These are phyloP conservation scores for Botrytis squamosa DNA, from an alignment of 2,329 filamentous ascomycete genomes.

Conservation along the genomic window DNA sequence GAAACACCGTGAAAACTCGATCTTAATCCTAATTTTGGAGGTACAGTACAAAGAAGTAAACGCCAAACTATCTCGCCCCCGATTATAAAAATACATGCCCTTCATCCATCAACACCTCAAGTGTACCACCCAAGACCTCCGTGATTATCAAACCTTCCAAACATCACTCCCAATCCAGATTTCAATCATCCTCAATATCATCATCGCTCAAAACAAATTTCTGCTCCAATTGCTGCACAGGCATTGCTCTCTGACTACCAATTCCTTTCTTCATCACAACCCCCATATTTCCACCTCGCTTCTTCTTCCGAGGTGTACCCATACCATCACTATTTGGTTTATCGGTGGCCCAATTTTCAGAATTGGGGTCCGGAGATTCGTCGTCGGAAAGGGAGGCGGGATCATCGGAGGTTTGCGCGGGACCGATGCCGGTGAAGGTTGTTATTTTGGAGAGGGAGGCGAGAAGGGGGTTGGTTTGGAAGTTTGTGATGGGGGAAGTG, in stretches of 20 bases:
- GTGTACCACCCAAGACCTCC: not conserved
- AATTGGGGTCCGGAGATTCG: not conserved
- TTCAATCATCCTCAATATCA: slow-evolving; percentile 69
- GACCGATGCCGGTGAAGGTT: slow-evolving; percentile 9
- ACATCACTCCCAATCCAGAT: not conserved
- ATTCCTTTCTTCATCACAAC: slow-evolving; percentile 32
- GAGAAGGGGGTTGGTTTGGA: not conserved
- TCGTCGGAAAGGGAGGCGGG: slow-evolving; percentile 38
- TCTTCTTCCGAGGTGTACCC: slow-evolving; percentile 48
- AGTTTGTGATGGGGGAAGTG: not conserved
- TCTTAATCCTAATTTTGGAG: not conserved
- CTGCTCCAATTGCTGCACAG: slow-evolving; percentile 45
- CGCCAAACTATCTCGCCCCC: not conserved
- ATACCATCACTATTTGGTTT: slow-evolving; percentile 53
- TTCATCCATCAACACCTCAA: not conserved
- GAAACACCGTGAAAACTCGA: not conserved
- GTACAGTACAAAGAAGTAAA: not conserved
- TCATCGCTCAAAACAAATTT: slow-evolving; percentile 76
- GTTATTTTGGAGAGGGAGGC: slow-evolving; percentile 9
- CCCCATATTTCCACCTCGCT: slow-evolving; percentile 25
- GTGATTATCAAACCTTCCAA: not conserved
- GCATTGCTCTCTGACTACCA: slow-evolving; percentile 23
- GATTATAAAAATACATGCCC: not conserved
- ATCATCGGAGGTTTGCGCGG: slow-evolving; percentile 38
- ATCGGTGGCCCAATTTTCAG: slow-evolving; percentile 61